Conservation (phyloP, 164 flowering plant species). For the Stephania cephalantha region DNA sequence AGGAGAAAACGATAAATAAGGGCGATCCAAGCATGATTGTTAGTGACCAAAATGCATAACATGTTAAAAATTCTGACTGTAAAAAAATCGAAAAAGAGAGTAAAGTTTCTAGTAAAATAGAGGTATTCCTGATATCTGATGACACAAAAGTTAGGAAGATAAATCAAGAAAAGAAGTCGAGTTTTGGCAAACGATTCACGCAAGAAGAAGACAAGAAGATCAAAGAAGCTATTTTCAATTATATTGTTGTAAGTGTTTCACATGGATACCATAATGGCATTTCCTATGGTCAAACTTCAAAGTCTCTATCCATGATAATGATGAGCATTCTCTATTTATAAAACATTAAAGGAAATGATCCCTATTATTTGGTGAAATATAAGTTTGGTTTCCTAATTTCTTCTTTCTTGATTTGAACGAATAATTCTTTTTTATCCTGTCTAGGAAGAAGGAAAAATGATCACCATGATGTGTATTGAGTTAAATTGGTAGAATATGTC, state of each 20-base stretch:
- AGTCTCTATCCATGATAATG: not conserved
- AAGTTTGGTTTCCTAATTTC: not conserved
- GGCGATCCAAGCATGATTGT: not conserved
- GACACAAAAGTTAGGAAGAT: not conserved
- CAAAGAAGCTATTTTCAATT: slow-evolving; percentile 30
- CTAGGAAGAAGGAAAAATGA: not conserved
- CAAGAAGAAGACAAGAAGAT: slow-evolving; percentile 40
- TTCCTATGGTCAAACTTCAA: not conserved
- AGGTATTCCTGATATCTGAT: slow-evolving; percentile 32
- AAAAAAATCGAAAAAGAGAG: slow-evolving; percentile 23
- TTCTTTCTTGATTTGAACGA: not conserved
- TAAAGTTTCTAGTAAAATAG: slow-evolving; percentile 31
- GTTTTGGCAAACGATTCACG: slow-evolving; percentile 44
- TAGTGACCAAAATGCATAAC: not conserved
- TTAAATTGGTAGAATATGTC: too few species aligned
- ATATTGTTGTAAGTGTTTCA: slow-evolving; percentile 19
- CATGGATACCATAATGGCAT: not conserved
- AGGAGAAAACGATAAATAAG: slow-evolving; percentile 1
- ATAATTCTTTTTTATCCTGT: not conserved
- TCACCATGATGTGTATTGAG: too few species aligned
- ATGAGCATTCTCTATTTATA: not conserved
- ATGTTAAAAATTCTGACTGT: slow-evolving; percentile 9
- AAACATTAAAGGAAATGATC: not conserved
- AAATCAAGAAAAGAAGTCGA: slow-evolving; percentile 14
- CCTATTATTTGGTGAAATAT: not conserved